These are phyloP conservation scores for Colletotrichum destructivum DNA, from an alignment of 2,329 filamentous ascomycete species.

Conservation along the genomic window DNA sequence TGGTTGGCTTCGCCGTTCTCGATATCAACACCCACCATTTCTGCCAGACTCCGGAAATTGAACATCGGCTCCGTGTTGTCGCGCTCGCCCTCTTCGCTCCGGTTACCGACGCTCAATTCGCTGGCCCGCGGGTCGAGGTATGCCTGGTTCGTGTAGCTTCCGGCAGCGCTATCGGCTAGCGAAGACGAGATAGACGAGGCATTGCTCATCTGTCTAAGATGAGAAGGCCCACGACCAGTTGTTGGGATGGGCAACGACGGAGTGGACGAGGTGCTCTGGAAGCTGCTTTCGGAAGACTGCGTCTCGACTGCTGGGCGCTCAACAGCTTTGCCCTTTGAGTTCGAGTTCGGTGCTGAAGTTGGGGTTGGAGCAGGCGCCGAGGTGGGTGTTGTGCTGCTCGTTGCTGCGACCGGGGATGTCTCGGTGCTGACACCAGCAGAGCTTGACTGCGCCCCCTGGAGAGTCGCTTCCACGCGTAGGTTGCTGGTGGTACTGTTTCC, in stretches of 20 bases:
- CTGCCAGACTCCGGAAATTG: conserved; percentile 90
- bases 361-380: conserved; percentile 45
- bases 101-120: conserved; percentile 65
- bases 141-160: conserved; percentile 62
- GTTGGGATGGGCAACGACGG: conserved; percentile 62
- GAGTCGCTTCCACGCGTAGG: conserved; percentile 69
- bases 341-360: conserved; percentile 53
- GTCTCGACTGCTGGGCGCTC: conserved; percentile 63
- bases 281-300: conserved; percentile 44
- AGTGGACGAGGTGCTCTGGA: conserved; percentile 50
- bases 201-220: conserved; percentile 87
- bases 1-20: conserved; percentile 62
- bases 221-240: conserved; percentile 74
- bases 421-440: conserved; percentile 29
- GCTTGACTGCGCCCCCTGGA: conserved; percentile 56
- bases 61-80: conserved; percentile 83
- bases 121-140: conserved; percentile 66
- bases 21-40: conserved; percentile 81
- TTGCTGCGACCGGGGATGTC: conserved; percentile 50
- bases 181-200: conserved; percentile 89
- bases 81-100: conserved; percentile 64
- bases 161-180: conserved; percentile 75
- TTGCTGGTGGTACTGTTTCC: conserved; percentile 74
- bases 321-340: conserved; percentile 78
- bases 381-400: conserved; percentile 47